phyloP scores from a whole-genome alignment of 202 grass and related monocot genomes.

The Digitaria exilis region DNA sequence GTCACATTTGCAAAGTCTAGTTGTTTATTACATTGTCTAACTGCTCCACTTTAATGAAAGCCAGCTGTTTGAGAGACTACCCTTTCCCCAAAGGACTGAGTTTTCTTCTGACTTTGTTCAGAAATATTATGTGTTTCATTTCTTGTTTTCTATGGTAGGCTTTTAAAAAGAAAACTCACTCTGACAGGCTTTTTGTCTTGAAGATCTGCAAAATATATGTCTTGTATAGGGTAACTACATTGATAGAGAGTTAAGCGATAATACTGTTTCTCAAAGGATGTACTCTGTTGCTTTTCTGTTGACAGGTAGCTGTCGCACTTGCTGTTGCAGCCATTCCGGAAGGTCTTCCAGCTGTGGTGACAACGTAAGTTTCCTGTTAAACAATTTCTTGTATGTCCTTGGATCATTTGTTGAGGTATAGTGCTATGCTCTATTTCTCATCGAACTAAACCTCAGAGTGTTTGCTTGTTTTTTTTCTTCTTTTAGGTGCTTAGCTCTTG shows the following conservation, averaged over 20 bases:
- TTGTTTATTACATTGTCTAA: slow-evolving; percentile 28
- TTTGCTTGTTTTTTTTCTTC: slow-evolving; percentile 41
- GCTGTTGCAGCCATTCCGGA: slow-evolving; percentile 99
- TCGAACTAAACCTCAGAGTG: slow-evolving; percentile 34
- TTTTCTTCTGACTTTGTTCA: not conserved
- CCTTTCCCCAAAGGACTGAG: not conserved
- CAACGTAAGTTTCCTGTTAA: slow-evolving; percentile 69
- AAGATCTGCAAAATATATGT: not conserved
- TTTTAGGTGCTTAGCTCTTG: slow-evolving; percentile 96
- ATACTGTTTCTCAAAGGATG: slow-evolving; percentile 39
- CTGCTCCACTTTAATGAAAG: slow-evolving; percentile 14
- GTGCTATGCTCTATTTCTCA: not conserved
- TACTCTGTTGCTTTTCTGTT: slow-evolving; percentile 38
- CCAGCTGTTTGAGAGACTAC: not conserved
- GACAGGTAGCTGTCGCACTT: slow-evolving; percentile 93
- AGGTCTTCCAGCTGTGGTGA: slow-evolving; percentile 99
- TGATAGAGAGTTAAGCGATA: not conserved
- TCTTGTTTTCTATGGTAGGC: slow-evolving; percentile 14
- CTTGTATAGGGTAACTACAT: not conserved
- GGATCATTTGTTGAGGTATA: slow-evolving; percentile 35
- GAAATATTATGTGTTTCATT: not conserved
- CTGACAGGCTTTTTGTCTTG: not conserved
- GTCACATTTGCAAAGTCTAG: slow-evolving; percentile 25
- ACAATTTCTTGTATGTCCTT: slow-evolving; percentile 22
- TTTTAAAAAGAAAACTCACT: not conserved